Evolutionary conservation across 164 flowering plant species (phyloP).

Genomic region (Magnolia officinalis): DNA sequence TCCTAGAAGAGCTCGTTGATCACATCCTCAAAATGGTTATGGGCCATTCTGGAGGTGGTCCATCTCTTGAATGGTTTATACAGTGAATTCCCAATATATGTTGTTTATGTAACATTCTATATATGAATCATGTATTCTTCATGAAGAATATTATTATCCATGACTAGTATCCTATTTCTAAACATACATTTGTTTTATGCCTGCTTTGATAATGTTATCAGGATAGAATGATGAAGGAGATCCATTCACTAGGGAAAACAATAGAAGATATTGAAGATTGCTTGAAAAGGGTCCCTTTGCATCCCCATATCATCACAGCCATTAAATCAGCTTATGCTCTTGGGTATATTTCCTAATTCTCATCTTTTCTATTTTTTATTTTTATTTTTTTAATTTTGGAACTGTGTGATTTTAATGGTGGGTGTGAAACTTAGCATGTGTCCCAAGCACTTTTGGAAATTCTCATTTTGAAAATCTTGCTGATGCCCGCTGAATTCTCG

Average conservation of each 20-base stretch:
- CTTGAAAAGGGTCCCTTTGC: slow-evolving; percentile 43
- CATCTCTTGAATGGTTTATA: not conserved
- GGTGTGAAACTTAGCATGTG: not conserved
- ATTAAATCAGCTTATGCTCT: slow-evolving; percentile 55
- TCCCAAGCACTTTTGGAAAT: not conserved
- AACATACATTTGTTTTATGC: not conserved
- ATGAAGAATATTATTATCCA: not conserved
- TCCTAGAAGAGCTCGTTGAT: too few relatives aligned
- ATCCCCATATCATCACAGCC: slow-evolving; percentile 46
- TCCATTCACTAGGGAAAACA: slow-evolving; percentile 64
- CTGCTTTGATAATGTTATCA: slow-evolving; percentile 16
- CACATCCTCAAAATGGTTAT: too few relatives aligned
- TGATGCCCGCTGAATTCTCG: not conserved
- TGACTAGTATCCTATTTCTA: not conserved
- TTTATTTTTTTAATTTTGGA: too few relatives aligned
- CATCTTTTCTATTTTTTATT: too few relatives aligned
- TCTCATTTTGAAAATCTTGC: not conserved
- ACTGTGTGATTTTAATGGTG: too few relatives aligned
- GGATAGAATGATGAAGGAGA: slow-evolving; percentile 62
- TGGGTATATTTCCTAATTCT: slow-evolving; percentile 44
- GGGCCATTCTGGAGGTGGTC: too few relatives aligned
- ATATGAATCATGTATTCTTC: not conserved
- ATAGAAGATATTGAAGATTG: slow-evolving; percentile 55
- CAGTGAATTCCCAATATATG: not conserved
- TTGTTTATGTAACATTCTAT: not conserved